Percentiles rank a stretch among this genome's conserved stretches.
These are phyloP conservation scores for Hyaloscypha hepaticicola DNA, from an alignment of 495 filamentous ascomycete genomes.

Conservation along the genomic window DNA sequence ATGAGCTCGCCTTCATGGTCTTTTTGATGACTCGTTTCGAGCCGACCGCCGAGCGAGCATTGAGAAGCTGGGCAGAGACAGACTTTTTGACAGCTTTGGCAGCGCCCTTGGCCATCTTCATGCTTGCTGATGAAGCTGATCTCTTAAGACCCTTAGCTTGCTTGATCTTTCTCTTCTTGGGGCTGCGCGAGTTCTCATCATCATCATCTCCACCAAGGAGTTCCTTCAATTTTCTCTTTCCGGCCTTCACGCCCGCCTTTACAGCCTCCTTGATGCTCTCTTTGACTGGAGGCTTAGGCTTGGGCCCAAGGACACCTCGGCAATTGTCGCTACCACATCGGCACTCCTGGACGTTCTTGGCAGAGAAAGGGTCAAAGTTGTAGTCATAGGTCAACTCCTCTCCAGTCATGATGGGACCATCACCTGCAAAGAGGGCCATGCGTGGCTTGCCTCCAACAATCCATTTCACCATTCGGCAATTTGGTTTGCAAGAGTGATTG, in stretches of 20 bases:
- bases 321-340: slow-evolving; percentile 76
- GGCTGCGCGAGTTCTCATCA: slow-evolving; percentile 24
- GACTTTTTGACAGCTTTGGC: slow-evolving; percentile 29
- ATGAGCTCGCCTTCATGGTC: slow-evolving; percentile 14
- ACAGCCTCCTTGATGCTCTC: slow-evolving; percentile 44
- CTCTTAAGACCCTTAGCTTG: slow-evolving; percentile 37
- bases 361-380: slow-evolving; percentile 90
- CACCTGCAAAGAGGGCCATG: slow-evolving; percentile 96
- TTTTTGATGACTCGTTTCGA: slow-evolving; percentile 21
- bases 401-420: slow-evolving; percentile 83
- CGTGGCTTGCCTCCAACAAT: slow-evolving; percentile 91
- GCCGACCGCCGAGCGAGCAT: slow-evolving; percentile 17
- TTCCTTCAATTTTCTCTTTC: slow-evolving; percentile 45
- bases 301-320: slow-evolving; percentile 75
- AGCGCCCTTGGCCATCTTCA: slow-evolving; percentile 25
- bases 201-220: slow-evolving; percentile 36
- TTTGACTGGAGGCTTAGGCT: slow-evolving; percentile 51
- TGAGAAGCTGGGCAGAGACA: slow-evolving; percentile 20
- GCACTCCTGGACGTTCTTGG: slow-evolving; percentile 80
- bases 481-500: slow-evolving; percentile 97
- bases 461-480: slow-evolving; percentile 97
- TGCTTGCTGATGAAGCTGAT: slow-evolving; percentile 26
- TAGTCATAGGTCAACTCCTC: slow-evolving; percentile 99
- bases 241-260: slow-evolving; percentile 34
- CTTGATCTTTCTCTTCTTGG: slow-evolving; percentile 45